phyloP scores from a whole-genome alignment of 441 rosid genomes.

The Erodium trifolium region DNA sequence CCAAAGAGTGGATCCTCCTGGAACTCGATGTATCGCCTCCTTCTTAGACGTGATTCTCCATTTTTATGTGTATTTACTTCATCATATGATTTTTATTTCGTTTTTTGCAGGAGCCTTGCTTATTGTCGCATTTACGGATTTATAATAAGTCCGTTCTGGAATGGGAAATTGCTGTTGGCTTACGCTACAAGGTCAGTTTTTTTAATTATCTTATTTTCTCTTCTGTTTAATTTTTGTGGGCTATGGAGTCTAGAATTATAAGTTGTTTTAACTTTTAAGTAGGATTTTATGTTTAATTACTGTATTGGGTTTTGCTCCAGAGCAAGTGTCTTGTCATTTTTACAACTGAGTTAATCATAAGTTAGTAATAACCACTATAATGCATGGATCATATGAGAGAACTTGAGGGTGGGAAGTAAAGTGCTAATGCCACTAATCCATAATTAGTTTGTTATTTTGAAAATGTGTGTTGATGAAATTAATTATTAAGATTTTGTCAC shows the following conservation, averaged over 20 bases:
- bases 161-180: conserved; percentile 86
- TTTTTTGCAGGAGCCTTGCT: conserved; percentile 65
- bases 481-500: not conserved
- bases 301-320: not conserved
- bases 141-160: conserved; percentile 85
- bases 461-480: not conserved
- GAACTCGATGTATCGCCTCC: conserved; percentile 54
- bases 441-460: not conserved
- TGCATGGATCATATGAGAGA: not conserved
- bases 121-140: conserved; percentile 62
- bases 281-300: conserved; percentile 1
- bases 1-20: conserved; percentile 81
- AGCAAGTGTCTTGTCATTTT: not conserved
- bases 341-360: not conserved
- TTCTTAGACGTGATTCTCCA: not conserved
- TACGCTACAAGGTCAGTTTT: conserved; percentile 56
- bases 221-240: not conserved
- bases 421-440: not conserved
- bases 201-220: not conserved
- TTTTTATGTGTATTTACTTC: not conserved
- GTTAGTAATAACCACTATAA: no score
- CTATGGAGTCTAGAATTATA: not conserved
- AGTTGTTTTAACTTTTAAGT: not conserved
- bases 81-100: not conserved
- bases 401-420: not conserved